Evolutionary conservation across 2,329 filamentous ascomycete genomes (phyloP), one percentile per base, ranked within the genome.

Genomic region (Thielaviopsis musarum): DNA sequence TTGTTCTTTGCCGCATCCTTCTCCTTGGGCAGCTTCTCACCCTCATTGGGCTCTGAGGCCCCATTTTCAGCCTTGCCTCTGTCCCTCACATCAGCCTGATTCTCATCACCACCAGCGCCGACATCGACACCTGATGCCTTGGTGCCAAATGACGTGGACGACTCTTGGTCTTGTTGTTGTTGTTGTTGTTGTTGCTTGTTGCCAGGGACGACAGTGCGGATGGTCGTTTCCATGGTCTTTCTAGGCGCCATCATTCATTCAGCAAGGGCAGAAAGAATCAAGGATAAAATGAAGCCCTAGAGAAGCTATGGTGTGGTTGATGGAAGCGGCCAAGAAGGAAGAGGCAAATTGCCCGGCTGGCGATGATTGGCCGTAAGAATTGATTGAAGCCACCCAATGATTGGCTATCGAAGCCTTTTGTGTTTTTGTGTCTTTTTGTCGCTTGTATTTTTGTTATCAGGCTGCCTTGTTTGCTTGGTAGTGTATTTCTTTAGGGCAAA

Each of bases 61-160:
- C 21, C 34, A 13, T 28, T 41, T 9, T 13, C 54, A 26, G 21
- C 34, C 54, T 56, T 9, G 19, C 54, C 21, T n/a, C 45, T 24
- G 13, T 15, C 12, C 26, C 22, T 49, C 41, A 9, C 38, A 15
- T 10, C 22, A 41, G n/a, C 26, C 19, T 26, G 17, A 22, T 38
- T 21, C 55, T 28, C 41, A 30, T 41, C 55, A n/a, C 45, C 55
- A 24, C 45, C 34, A 45, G 54, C 19, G 34, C 13, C 34, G 12
- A n/a, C 52, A 17, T n/a, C 52, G 6, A n/a, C 54, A 15, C 63
- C 53, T 66, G 65, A 34, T 66, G 64, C 56, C 63, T 62, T 61
- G 63, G 57, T 58, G 64, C 65, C 66, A 71, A 71, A 54, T 34
- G 30, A 34, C 30, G 30, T 34, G 74, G 69, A 66, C 70, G 69